A percentile compares a stretch with the other conserved stretches of the same genome.
These are phyloP conservation scores for Mycena filopes DNA, from an alignment of 768 basidiomycete genomes.

Conservation along the genomic window DNA sequence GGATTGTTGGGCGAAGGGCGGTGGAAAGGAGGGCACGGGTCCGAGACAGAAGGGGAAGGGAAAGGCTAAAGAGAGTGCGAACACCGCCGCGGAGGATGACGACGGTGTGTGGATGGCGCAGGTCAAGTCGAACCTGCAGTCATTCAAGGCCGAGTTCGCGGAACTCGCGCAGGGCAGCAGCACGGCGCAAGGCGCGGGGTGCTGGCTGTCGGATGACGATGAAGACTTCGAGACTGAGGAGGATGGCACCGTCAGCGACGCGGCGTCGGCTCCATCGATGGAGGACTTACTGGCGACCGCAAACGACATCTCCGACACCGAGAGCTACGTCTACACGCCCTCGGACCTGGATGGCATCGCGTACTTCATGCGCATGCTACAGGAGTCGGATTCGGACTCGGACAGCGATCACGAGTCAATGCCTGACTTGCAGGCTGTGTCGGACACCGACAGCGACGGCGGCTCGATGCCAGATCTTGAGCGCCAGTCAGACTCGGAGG, in stretches of 20 bases:
- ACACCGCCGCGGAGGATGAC: constrained; percentile 7
- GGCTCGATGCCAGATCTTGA: constrained; percentile 15
- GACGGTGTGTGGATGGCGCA: constrained; percentile 31
- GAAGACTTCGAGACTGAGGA: constrained; percentile 16
- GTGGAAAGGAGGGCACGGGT: constrained; percentile 19
- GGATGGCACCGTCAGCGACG: constrained; percentile 6
- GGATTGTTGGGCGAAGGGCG: constrained; percentile 25
- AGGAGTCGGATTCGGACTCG: no score
- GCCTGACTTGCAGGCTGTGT: constrained; percentile 9
- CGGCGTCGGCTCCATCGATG: no score
- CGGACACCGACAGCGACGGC: constrained; percentile 10
- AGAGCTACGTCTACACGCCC: not conserved
- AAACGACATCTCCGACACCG: no score
- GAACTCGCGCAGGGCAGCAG: not conserved
- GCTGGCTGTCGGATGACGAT: constrained; percentile 24
- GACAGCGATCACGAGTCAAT: no score
- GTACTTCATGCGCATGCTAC: no score
- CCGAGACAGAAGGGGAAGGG: constrained; percentile 24
- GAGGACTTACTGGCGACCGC: no score
- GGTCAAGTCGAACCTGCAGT: constrained; percentile 9
- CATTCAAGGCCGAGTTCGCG: not conserved
- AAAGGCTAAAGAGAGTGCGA: constrained; percentile 3
- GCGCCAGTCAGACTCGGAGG: constrained; percentile 9
- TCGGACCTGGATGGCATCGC: not conserved
- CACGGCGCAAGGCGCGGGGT: not conserved